Percentiles rank a stretch among this genome's conserved stretches.
These are phyloP conservation scores for Capsicum pubescens DNA, from an alignment of 257 asterid genomes.

Conservation along the genomic window DNA sequence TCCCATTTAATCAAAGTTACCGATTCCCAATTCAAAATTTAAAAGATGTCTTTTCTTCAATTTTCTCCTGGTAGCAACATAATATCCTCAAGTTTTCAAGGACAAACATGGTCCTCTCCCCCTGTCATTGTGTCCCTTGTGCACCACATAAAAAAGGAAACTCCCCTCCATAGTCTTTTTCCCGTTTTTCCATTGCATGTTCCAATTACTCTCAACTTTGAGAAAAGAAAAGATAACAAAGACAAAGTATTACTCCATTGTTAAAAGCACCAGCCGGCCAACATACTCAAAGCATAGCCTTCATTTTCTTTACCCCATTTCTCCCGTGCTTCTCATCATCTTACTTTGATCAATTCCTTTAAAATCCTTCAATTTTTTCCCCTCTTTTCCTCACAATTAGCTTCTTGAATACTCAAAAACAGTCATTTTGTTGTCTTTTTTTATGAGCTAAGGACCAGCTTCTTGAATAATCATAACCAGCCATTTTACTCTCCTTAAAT, in stretches of 20 bases:
- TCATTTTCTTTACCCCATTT: slow-evolving; percentile 10
- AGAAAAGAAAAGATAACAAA: not conserved
- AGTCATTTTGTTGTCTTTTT: not conserved
- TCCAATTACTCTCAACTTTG: not conserved
- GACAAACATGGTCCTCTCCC: slow-evolving; percentile 18
- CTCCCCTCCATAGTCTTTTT: not conserved
- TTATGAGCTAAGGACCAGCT: not conserved
- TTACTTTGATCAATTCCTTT: not conserved
- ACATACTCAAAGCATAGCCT: slow-evolving; percentile 15
- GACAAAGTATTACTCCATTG: not conserved
- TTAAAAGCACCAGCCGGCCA: not conserved
- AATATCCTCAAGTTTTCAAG: not conserved
- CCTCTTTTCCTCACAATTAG: not conserved
- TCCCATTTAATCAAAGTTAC: too few species aligned
- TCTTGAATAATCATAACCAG: not conserved
- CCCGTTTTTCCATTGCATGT: slow-evolving; percentile 12
- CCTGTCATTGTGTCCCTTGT: not conserved
- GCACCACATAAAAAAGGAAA: slow-evolving; percentile 5
- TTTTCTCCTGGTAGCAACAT: too few species aligned
- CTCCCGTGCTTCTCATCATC: slow-evolving; percentile 19
- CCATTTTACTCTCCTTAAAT: too few species aligned
- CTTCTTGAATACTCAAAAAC: not conserved
- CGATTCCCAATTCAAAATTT: too few species aligned
- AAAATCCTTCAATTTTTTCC: not conserved
- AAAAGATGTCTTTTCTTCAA: too few species aligned